A percentile compares a stretch with the other conserved stretches of the same genome.
Evolutionary conservation across 1,284 basidiomycete species (phyloP).

Genomic region (Hemileia vastatrix): DNA sequence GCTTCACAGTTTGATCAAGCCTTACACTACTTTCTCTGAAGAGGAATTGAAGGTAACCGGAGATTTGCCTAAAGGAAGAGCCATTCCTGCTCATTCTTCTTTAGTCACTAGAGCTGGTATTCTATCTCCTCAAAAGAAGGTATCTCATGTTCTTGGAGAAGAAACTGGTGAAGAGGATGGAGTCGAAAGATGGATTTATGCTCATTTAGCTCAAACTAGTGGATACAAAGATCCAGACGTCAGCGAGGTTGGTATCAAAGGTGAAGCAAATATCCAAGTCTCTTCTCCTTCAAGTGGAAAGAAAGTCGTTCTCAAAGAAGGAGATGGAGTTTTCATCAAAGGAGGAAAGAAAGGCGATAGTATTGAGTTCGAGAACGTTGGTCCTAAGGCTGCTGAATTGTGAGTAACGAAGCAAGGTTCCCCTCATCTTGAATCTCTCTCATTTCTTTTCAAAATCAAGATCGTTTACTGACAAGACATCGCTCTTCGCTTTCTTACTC

Average conservation of each 20-base stretch:
- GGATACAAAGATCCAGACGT: not conserved
- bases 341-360: slow-evolving; percentile 24
- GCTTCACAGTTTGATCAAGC: slow-evolving; percentile 32
- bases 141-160: slow-evolving; percentile 28
- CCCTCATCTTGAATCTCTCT: too few relatives aligned
- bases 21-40: slow-evolving; percentile 23
- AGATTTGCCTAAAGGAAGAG: slow-evolving; percentile 24
- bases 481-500: too few relatives aligned
- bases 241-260: not conserved
- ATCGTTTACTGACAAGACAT: too few relatives aligned
- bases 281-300: not conserved
- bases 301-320: slow-evolving; percentile 18
- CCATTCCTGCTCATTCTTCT: slow-evolving; percentile 30
- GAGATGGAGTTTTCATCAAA: slow-evolving; percentile 31
- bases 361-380: slow-evolving; percentile 23
- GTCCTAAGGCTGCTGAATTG: slow-evolving; percentile 27
- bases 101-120: slow-evolving; percentile 30
- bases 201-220: slow-evolving; percentile 31
- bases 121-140: slow-evolving; percentile 24
- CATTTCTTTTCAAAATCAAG: too few relatives aligned
- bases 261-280: not conserved
- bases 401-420: slow-evolving; percentile 2
- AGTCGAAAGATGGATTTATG: slow-evolving; percentile 30
- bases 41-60: slow-evolving; percentile 25
- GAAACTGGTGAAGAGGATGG: slow-evolving; percentile 24